Conservation (phyloP, 805 yeast genomes). For the Metschnikowia sp. region DNA sequence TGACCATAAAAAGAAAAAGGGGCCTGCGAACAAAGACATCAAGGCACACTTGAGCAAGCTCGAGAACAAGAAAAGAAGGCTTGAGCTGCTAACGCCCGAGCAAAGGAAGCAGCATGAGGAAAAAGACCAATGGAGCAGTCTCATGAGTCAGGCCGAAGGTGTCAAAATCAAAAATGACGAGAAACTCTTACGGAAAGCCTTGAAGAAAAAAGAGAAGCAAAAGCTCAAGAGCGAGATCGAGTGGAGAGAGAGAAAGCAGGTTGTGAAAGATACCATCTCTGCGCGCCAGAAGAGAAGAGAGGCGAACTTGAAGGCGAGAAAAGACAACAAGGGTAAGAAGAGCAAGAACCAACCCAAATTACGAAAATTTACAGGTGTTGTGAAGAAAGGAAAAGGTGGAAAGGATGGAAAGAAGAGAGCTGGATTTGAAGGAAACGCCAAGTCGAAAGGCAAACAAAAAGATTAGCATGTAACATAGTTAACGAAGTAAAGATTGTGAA, state of each 20-base stretch:
- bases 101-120: constrained; percentile 60
- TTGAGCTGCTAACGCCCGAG: constrained; percentile 56
- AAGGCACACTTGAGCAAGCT: constrained; percentile 76
- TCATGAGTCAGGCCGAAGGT: constrained; percentile 86
- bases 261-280: constrained; percentile 69
- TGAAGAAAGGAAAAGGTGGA: constrained; percentile 39
- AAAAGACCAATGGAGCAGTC: constrained; percentile 81
- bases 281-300: constrained; percentile 85
- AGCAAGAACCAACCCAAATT: constrained; percentile 70
- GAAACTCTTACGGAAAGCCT: constrained; percentile 75
- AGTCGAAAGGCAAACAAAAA: constrained; percentile 34
- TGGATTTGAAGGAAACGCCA: constrained; percentile 84
- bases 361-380: constrained; percentile 59
- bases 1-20: constrained; percentile 60
- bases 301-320: constrained; percentile 81
- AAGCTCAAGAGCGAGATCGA: constrained; percentile 85
- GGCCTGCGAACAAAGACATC: constrained; percentile 81
- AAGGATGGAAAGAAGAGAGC: constrained; percentile 52
- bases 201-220: constrained; percentile 76
- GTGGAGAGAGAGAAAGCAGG: constrained; percentile 87
- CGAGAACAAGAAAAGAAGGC: constrained; percentile 67
- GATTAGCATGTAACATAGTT: constrained; percentile 16
- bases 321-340: constrained; percentile 79
- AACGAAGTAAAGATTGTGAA: constrained; percentile 2
- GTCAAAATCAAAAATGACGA: constrained; percentile 87